Percentiles rank a stretch among this genome's conserved stretches.
Evolutionary conservation across 306 rosid species (phyloP).

Genomic region (Quercus robur): DNA sequence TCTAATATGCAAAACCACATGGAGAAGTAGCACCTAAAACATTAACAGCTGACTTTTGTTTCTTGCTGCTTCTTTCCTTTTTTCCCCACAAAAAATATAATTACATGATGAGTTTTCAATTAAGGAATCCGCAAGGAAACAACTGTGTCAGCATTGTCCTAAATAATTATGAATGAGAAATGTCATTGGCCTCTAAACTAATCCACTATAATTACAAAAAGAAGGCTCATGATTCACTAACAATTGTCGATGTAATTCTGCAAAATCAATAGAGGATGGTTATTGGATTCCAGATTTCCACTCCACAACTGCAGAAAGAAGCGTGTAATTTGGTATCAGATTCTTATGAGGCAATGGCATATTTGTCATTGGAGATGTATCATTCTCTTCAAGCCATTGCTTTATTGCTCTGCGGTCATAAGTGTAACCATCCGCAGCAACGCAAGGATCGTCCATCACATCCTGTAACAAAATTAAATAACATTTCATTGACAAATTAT

Average conservation of each 20-base stretch:
- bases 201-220: neutral
- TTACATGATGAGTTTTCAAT: neutral
- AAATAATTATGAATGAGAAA: neutral
- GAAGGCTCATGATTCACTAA: neutral
- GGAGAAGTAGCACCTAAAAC: no score
- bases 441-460: conserved; percentile 91
- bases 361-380: conserved; percentile 80
- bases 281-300: conserved; percentile 60
- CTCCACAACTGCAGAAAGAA: conserved; percentile 86
- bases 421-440: conserved; percentile 95
- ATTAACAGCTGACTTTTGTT: neutral
- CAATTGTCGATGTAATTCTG: neutral
- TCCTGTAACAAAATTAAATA: conserved; percentile 45
- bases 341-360: conserved; percentile 60
- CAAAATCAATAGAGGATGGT: neutral
- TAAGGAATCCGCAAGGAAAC: neutral
- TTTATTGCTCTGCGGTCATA: conserved; percentile 75
- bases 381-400: conserved; percentile 62
- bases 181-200: conserved; percentile 1
- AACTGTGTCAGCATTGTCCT: neutral
- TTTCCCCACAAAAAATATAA: neutral
- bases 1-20: no score
- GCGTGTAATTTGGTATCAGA: conserved; percentile 73
- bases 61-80: neutral
- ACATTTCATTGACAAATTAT: neutral